Base-by-base conservation (phyloP, 2,329 filamentous ascomycete species). In the Pseudomassariella vexata region DNA sequence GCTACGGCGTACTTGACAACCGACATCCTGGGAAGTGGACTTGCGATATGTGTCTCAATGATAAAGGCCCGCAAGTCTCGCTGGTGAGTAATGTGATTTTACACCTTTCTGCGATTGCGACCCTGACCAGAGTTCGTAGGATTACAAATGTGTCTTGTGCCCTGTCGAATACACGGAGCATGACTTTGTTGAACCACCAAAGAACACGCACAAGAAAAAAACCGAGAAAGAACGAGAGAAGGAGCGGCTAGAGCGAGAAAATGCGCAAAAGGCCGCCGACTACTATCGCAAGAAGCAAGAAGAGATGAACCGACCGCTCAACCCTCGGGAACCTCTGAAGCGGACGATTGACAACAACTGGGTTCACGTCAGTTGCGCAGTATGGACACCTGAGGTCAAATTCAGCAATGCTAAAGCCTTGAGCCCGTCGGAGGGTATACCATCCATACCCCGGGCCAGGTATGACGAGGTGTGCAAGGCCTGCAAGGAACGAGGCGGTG, bases 331-430 rank as follows among this genome's bases (percentile, higher is more conserved):
- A 55, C 83, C 92, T 4, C 66, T 98, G 41, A 98, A 98, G 62
- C 79, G 86, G 29, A 98, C 92, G 0, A 85, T 84, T 4, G 88
- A 94, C 54, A 96, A 96, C 62, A 96, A 96, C 52, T 98, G 92
- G 92, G 86, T 95, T 11, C 92, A 98, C 55, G 87, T 96, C 18
- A 82, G 83, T 22, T 98, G 92, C 52, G 89, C 92, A 2, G 69
- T 95, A 12, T 96, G 86, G 79, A 89, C 84, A 9, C 80, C 87
- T 0, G 92, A 98, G 58, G 82, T 95, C 48, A 92, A 89, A 51
- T 98, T 95, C 57, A 89, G 85, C 40, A 85, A 85, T 47, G 83
- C 88, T 12, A 79, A 81, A 49, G 78, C 83, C 12, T 65, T 98
- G 20, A 84, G 88, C 46, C 82, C 88, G 19, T 88, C 85, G 2